Base-by-base conservation (phyloP, 75 land plant species). In the Gnetum montanum region DNA sequence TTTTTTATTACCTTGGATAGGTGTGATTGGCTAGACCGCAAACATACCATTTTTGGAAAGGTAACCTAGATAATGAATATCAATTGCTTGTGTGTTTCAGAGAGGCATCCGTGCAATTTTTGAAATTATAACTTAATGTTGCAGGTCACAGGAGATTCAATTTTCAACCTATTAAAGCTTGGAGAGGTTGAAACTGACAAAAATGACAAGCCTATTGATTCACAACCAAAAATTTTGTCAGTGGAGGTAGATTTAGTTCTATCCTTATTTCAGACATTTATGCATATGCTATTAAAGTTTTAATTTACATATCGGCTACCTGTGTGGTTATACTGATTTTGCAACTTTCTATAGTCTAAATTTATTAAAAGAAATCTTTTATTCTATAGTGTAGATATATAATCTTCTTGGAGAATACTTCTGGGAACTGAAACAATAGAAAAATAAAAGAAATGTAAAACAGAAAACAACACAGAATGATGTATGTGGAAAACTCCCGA, bases 31-130 rank as follows among this genome's bases (percentile, higher is more conserved):
- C 76, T 94, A 57, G 91, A 94, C 54, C 56, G 62, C 57, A 94
- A 94, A 61, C 73, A 90, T 55, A 94, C 98, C 13, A 94, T 94
- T 25, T 94, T 94, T 70, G 98, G 98, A 43, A 94, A 94, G 84
- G 97, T 91, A 60, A 16, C 45, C 11, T 15, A 16, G 28, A 18
- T 49, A 38, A n/a, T 52, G 4, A 19, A 6, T 8, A 19, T 52
- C 35, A 53, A 36, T 0, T 34, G 57, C 12, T 7, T 13, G 18
- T 60, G 8, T 4, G 27, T 60, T 11, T 28, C 29, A 12, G 12
- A 13, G 8, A 31, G 26, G 25, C 16, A 29, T 15, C 18, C 24
- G 30, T 60, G 29, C 23, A 27, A 18, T 19, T 5, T 28, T 25
- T n/a, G 7, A 30, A 19, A 33, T 53, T 18, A 51, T 30, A 18